Percentiles rank a stretch among this genome's conserved stretches.
Evolutionary conservation across 2,329 filamentous ascomycete genomes (phyloP).

Genomic region (Beauveria sp.): DNA sequence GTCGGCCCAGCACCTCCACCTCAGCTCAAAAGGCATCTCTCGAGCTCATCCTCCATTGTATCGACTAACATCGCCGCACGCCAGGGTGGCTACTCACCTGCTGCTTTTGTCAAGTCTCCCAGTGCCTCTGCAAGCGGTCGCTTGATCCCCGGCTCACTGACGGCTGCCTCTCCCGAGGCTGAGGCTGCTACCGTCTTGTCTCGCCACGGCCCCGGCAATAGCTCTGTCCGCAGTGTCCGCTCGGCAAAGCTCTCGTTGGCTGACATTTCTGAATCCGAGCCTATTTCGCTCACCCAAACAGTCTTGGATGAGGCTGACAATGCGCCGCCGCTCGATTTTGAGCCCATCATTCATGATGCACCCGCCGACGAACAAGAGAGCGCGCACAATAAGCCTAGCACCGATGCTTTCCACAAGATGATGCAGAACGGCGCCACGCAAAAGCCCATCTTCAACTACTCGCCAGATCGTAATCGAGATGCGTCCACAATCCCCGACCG

Average conservation of each 20-base stretch:
- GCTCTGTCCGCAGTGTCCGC: constrained; percentile 42
- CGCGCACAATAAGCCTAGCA: constrained; percentile 14
- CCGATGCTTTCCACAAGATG: constrained; percentile 28
- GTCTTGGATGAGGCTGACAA: constrained; percentile 48
- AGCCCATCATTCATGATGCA: constrained; percentile 17
- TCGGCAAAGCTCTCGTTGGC: constrained; percentile 45
- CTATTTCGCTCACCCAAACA: constrained; percentile 40
- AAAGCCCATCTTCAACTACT: background rate
- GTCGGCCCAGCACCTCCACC: constrained; percentile 17
- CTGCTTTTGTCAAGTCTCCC: constrained; percentile 60
- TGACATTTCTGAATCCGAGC: constrained; percentile 51
- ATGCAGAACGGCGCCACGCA: background rate
- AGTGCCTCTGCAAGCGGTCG: constrained; percentile 52
- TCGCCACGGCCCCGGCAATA: constrained; percentile 47
- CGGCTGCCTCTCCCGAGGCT: constrained; percentile 31
- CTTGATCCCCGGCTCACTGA: constrained; percentile 47
- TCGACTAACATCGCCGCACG: constrained; percentile 60
- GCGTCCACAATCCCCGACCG: background rate
- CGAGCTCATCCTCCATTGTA: constrained; percentile 54
- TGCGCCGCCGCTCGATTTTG: constrained; percentile 24
- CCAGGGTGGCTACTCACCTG: constrained; percentile 63
- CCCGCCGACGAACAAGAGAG: background rate
- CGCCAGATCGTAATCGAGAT: background rate
- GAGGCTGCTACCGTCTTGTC: constrained; percentile 35
- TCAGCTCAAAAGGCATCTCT: constrained; percentile 35